phyloP scores from a whole-genome alignment of 2,329 filamentous ascomycete genomes.

The Trichoderma semiorbis region DNA sequence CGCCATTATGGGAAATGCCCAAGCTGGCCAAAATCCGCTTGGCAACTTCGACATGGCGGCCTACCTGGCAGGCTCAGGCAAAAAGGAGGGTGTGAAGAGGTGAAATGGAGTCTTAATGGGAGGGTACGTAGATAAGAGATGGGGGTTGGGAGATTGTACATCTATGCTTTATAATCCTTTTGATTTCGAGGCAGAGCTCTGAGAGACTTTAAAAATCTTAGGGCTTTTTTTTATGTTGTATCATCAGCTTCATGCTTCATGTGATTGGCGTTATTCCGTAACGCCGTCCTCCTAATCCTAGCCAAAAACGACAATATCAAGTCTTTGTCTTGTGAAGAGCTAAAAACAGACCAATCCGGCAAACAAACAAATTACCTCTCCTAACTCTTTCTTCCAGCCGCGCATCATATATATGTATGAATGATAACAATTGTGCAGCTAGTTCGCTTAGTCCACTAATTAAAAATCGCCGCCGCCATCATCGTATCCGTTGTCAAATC shows the following conservation, averaged over 20 bases:
- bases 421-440: background rate
- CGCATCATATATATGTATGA: background rate
- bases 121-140: background rate
- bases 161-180: background rate
- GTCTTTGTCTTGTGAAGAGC: constrained; percentile 1
- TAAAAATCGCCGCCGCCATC: constrained; percentile 20
- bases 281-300: constrained; percentile 9
- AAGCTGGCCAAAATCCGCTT: constrained; percentile 41
- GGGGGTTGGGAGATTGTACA: background rate
- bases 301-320: background rate
- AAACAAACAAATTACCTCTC: background rate
- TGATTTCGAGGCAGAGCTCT: background rate
- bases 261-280: background rate
- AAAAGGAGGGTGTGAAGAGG: constrained; percentile 35
- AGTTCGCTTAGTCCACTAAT: background rate
- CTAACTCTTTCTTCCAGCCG: background rate
- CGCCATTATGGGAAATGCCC: constrained; percentile 46
- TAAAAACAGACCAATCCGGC: background rate
- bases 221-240: background rate
- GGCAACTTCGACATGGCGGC: constrained; percentile 60
- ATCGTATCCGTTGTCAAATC: constrained; percentile 22
- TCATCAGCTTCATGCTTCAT: background rate
- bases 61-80: constrained; percentile 56
- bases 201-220: background rate
- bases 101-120: background rate